phyloP scores from a whole-genome alignment of 169 alveolate species.

The Plasmodium inui region DNA sequence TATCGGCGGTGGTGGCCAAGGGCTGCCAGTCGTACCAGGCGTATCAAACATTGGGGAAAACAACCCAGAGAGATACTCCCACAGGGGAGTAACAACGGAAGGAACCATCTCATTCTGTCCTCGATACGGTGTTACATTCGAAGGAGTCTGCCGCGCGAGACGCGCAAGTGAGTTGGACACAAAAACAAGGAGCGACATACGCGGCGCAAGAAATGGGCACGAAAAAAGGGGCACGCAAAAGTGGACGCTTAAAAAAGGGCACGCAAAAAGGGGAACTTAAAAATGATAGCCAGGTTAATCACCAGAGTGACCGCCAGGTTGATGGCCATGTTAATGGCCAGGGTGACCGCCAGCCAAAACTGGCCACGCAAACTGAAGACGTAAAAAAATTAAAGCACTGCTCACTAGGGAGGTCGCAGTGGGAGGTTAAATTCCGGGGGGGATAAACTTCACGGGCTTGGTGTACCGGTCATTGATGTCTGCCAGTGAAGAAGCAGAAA shows the following conservation, averaged over 20 bases:
- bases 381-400: not conserved
- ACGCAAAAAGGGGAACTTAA: not conserved
- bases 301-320: not conserved
- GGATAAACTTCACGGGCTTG: constrained; percentile 72
- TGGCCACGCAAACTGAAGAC: not conserved
- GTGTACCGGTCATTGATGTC: constrained; percentile 58
- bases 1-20: constrained; percentile 21
- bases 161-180: not conserved
- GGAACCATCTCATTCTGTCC: not conserved
- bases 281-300: not conserved
- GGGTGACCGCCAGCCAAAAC: not conserved
- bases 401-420: not conserved
- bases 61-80: not conserved
- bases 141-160: not conserved
- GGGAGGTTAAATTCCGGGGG: constrained; percentile 54
- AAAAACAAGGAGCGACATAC: not conserved
- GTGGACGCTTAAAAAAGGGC: not conserved
- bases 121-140: not conserved
- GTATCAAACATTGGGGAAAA: too few relatives aligned
- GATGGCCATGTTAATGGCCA: not conserved
- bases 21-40: not conserved
- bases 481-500: not conserved
- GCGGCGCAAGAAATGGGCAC: not conserved
- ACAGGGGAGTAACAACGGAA: not conserved
- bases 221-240: not conserved